Evolutionary conservation across 495 filamentous ascomycete species (phyloP).

Genomic region (Cetradonia linearis): DNA sequence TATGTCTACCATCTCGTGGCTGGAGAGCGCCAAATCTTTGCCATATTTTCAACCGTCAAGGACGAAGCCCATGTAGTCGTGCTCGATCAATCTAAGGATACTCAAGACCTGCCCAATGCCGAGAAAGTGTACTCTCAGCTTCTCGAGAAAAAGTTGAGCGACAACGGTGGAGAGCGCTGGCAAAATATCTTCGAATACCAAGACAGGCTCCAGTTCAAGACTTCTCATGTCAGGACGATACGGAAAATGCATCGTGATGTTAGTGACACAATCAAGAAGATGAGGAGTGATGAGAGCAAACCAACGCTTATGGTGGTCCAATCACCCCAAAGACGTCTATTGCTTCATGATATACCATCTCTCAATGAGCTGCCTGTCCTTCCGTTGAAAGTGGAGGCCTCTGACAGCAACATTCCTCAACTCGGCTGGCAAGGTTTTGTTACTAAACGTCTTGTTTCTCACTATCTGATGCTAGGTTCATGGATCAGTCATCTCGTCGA

Average conservation of each 20-base stretch:
- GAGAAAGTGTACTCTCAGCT: slow-evolving; percentile 83
- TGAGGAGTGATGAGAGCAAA: slow-evolving; percentile 69
- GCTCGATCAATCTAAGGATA: slow-evolving; percentile 64
- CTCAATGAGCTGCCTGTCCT: slow-evolving; percentile 78
- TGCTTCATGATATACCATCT: slow-evolving; percentile 76
- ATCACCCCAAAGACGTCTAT: slow-evolving; percentile 68
- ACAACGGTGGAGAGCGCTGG: slow-evolving; percentile 56
- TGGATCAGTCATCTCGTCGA: slow-evolving; percentile 86
- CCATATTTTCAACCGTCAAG: slow-evolving; percentile 74
- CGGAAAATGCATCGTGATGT: slow-evolving; percentile 82
- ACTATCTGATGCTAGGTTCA: slow-evolving; percentile 79
- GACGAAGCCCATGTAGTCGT: slow-evolving; percentile 77
- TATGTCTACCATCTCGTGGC: slow-evolving; percentile 88
- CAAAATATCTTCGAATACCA: slow-evolving; percentile 78
- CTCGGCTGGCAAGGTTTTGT: slow-evolving; percentile 91
- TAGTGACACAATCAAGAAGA: slow-evolving; percentile 73
- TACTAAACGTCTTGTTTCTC: slow-evolving; percentile 72
- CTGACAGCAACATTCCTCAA: slow-evolving; percentile 78
- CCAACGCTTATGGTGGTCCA: slow-evolving; percentile 81
- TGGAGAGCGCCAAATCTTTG: slow-evolving; percentile 87
- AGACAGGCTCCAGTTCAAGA: slow-evolving; percentile 76
- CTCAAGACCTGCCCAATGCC: slow-evolving; percentile 79
- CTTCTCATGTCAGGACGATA: slow-evolving; percentile 74
- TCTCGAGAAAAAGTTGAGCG: slow-evolving; percentile 51
- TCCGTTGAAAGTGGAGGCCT: slow-evolving; percentile 65